Evolutionary conservation across 2,329 filamentous ascomycete genomes (phyloP).

Genomic region (Verticillium albo-atrum): DNA sequence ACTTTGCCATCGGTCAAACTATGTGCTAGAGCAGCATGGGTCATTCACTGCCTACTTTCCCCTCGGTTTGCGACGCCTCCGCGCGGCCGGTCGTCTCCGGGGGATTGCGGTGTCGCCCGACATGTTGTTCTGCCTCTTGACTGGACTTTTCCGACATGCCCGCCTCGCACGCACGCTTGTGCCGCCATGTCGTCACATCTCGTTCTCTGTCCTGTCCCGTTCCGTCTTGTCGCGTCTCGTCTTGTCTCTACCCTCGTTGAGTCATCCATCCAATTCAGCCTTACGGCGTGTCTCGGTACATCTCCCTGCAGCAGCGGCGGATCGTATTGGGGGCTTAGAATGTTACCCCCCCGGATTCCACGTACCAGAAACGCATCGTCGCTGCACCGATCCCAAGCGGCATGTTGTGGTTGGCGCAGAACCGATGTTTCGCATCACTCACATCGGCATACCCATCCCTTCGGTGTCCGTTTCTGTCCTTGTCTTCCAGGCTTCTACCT

Average conservation of each 20-base stretch:
- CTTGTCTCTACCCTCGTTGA: background rate
- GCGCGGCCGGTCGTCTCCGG: conserved; percentile 6
- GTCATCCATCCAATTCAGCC: background rate
- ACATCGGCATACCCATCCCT: background rate
- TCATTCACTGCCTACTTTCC: background rate
- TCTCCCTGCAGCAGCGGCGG: background rate
- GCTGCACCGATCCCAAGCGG: background rate
- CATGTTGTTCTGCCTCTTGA: background rate
- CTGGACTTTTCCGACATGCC: conserved; percentile 16
- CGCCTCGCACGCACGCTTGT: conserved; percentile 12
- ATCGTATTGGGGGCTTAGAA: background rate
- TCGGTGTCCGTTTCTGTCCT: background rate
- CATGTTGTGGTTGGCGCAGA: background rate
- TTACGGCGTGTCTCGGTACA: background rate
- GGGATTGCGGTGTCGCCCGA: background rate
- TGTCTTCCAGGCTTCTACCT: background rate
- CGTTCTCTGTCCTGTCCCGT: background rate
- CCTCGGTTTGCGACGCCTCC: background rate
- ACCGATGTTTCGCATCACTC: background rate
- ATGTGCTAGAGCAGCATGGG: conserved; percentile 47
- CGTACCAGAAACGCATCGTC: background rate
- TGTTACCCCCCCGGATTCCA: background rate
- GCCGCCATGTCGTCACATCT: background rate
- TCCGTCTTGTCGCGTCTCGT: background rate
- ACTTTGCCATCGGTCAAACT: conserved; percentile 57